Percentiles rank a stretch among this genome's conserved stretches.
phyloP scores from a whole-genome alignment of 768 basidiomycete species.

The Astraeus odoratus region DNA sequence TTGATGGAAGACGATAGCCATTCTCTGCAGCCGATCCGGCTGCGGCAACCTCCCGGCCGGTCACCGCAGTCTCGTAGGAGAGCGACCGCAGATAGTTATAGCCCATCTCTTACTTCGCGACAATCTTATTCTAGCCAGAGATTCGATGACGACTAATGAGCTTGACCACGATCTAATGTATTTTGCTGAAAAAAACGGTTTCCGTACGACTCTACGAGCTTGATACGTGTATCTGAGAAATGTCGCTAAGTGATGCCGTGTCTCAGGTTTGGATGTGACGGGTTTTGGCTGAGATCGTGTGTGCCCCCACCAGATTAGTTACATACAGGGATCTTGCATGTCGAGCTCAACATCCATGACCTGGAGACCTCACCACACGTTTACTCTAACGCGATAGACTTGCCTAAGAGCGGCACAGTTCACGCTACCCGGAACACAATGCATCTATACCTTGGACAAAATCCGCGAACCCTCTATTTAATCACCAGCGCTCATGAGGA shows the following conservation, averaged over 20 bases:
- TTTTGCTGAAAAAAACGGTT: background rate
- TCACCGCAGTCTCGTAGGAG: conserved; percentile 11
- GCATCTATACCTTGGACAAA: conserved; percentile 68
- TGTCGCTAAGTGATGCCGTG: no score
- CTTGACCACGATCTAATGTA: background rate
- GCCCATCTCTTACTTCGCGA: conserved; percentile 16
- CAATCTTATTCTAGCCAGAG: conserved; percentile 8
- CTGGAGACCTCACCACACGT: no score
- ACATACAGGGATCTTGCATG: no score
- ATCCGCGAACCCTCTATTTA: conserved; percentile 66
- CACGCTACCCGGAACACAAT: no score
- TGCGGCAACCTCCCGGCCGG: conserved; percentile 37
- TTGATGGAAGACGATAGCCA: conserved; percentile 21
- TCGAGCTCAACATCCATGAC: no score
- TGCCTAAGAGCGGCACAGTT: no score
- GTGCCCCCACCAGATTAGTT: no score
- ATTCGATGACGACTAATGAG: conserved; percentile 11
- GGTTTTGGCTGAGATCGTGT: no score
- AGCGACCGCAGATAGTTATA: conserved; percentile 6
- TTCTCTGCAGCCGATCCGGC: conserved; percentile 28
- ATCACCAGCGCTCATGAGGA: conserved; percentile 66
- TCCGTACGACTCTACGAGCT: no score
- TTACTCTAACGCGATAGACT: no score
- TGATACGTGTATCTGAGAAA: no score
- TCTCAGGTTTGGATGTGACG: no score